phyloP scores from a whole-genome alignment of 371 early-diverging fungal genomes.

The Blyttiomyces sp. region DNA sequence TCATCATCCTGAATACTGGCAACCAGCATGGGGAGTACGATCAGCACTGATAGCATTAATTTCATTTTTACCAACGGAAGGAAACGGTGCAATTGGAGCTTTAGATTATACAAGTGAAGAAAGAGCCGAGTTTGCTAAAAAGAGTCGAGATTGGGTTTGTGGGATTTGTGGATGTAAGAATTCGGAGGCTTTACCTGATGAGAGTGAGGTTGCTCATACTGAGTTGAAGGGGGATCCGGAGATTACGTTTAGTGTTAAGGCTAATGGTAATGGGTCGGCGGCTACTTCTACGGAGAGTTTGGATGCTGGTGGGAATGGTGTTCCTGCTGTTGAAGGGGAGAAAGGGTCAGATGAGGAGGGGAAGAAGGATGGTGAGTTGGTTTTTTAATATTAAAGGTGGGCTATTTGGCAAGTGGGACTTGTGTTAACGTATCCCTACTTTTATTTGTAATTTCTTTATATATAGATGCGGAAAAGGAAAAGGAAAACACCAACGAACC shows the following conservation, averaged over 20 bases:
- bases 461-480: too few relatives aligned
- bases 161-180: constrained; percentile 26
- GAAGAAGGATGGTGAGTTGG: too few relatives aligned
- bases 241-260: constrained; percentile 9
- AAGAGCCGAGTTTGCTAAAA: constrained; percentile 59
- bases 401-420: too few relatives aligned
- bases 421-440: too few relatives aligned
- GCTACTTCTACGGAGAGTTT: too few relatives aligned
- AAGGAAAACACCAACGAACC: too few relatives aligned
- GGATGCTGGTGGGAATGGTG: too few relatives aligned
- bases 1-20: constrained; percentile 91
- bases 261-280: too few relatives aligned
- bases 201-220: constrained; percentile 20
- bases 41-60: constrained; percentile 84
- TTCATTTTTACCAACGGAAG: constrained; percentile 48
- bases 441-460: too few relatives aligned
- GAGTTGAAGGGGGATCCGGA: constrained; percentile 23
- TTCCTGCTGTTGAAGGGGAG: too few relatives aligned
- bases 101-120: constrained; percentile 70
- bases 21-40: constrained; percentile 88
- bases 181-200: constrained; percentile 30
- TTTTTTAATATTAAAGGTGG: too few relatives aligned
- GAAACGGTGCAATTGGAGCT: constrained; percentile 84
- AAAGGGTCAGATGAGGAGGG: too few relatives aligned
- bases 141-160: constrained; percentile 43